These are phyloP conservation scores for Incumbomyces lentus DNA, from an alignment of 2,329 filamentous ascomycete species.

Conservation along the genomic window DNA sequence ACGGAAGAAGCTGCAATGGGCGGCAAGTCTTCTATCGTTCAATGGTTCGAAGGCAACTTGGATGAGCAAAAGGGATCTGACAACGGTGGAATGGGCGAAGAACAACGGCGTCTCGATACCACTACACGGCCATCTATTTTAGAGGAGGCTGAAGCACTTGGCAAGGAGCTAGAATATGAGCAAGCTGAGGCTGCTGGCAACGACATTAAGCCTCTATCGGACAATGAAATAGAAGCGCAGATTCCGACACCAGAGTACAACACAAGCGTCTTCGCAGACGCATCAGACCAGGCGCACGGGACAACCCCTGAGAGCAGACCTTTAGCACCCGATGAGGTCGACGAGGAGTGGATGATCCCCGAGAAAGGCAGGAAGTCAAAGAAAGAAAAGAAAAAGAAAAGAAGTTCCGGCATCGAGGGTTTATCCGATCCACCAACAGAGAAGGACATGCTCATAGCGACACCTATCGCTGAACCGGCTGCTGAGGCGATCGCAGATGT, in stretches of 20 bases:
- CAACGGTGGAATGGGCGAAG: not conserved
- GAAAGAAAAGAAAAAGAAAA: constrained; percentile 15
- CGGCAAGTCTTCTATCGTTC: not conserved
- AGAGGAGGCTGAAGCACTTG: not conserved
- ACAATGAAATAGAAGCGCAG: not conserved
- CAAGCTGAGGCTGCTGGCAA: not conserved
- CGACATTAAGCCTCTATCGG: not conserved
- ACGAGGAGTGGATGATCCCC: too few species aligned
- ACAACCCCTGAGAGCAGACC: not conserved
- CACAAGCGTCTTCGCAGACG: not conserved
- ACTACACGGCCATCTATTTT: not conserved
- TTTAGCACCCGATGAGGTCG: not conserved
- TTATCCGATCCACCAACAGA: not conserved
- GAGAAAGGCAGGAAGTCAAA: constrained; percentile 23
- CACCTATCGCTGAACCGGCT: not conserved
- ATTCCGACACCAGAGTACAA: not conserved
- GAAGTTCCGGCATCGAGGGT: not conserved
- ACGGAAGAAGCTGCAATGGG: not conserved
- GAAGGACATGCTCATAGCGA: not conserved
- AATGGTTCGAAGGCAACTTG: not conserved
- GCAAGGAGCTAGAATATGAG: not conserved
- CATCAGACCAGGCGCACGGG: not conserved
- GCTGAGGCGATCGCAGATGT: not conserved
- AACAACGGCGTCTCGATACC: not conserved
- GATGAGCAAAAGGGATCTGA: not conserved